Conservation (phyloP, 805 yeast genomes). For the Candida andamanensis region DNA sequence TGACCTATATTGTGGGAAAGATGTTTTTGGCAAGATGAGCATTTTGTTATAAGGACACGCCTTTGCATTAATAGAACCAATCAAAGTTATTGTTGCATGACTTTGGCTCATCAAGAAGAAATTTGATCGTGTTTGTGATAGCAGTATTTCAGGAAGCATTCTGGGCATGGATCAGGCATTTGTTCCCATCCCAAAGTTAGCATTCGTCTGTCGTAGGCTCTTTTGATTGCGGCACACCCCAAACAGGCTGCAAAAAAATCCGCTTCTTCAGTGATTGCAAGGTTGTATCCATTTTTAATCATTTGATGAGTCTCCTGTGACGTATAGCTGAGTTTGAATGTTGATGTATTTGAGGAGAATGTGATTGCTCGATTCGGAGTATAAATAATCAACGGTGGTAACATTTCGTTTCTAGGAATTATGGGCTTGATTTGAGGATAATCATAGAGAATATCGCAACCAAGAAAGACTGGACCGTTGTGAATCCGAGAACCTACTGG, state of each 20-base stretch:
- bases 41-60: too few species aligned
- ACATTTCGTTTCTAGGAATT: conserved; percentile 3
- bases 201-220: conserved; percentile 40
- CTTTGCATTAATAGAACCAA: too few species aligned
- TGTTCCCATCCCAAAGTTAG: neutral
- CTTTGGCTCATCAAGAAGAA: too few species aligned
- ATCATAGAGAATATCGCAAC: conserved; percentile 34
- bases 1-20: too few species aligned
- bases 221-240: conserved; percentile 52
- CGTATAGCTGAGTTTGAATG: conserved; percentile 51
- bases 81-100: too few species aligned
- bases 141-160: conserved; percentile 12
- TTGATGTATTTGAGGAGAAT: conserved; percentile 49
- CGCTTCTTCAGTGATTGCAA: conserved; percentile 45
- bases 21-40: too few species aligned
- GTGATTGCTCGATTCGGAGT: conserved; percentile 41
- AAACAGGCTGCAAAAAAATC: conserved; percentile 44
- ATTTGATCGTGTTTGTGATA: conserved; percentile 4
- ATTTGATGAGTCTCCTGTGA: conserved; percentile 38
- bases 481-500: conserved; percentile 2
- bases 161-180: conserved; percentile 11
- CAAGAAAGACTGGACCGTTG: conserved; percentile 33
- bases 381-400: conserved; percentile 54
- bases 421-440: conserved; percentile 14
- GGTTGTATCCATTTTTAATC: conserved; percentile 47